Evolutionary conservation across 441 rosid species (phyloP), one percentile per base, ranked within the genome.

Genomic region (Daphne laureola): DNA sequence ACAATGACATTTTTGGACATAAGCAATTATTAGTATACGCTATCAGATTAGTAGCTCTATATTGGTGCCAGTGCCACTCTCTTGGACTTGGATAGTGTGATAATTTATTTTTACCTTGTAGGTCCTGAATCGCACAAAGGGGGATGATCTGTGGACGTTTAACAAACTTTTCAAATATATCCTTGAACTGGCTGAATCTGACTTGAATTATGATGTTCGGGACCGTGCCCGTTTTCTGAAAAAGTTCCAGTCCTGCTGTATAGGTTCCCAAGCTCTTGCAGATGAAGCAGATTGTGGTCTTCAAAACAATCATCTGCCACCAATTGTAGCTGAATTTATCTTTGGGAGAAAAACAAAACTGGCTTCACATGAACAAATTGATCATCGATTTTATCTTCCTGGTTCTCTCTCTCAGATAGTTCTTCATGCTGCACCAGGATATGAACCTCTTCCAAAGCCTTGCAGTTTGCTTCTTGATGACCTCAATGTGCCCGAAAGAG

Each of bases 351-450:
- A 81, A 71, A 53, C 64, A 66, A 78, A 72, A 53, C 71, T 69
- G 38, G 50, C 61, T 13, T 58, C 83, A 62, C 57, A 63, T 43
- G 79, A 66, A 65, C 71, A 78, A n/a, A 46, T 69, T 42, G 76
- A 70, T 53, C 57, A 72, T 63, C 90, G 96, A 16, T 76, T 83
- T 70, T 90, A 87, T 78, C 97, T 93, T 54, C 99, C 97, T 62
- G 97, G 97, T 56, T 87, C 97, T 56, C 91, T 93, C 61, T 93
- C 99, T 3, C 97, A 87, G 68, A 83, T 93, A 53, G 99, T 93
- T 66, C 86, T 85, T 69, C 99, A 93, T 79, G 96, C 97, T 17
- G 99, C 99, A 61, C 99, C 99, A 8, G 96, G 95, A 44, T 93
- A 93, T 67, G 97, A 90, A 73, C 86, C 99, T 71, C 96, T 93